A percentile compares a stretch with the other conserved stretches of the same genome.
Conservation (phyloP, 2,329 filamentous ascomycete genomes). For the Coniella vitis region DNA sequence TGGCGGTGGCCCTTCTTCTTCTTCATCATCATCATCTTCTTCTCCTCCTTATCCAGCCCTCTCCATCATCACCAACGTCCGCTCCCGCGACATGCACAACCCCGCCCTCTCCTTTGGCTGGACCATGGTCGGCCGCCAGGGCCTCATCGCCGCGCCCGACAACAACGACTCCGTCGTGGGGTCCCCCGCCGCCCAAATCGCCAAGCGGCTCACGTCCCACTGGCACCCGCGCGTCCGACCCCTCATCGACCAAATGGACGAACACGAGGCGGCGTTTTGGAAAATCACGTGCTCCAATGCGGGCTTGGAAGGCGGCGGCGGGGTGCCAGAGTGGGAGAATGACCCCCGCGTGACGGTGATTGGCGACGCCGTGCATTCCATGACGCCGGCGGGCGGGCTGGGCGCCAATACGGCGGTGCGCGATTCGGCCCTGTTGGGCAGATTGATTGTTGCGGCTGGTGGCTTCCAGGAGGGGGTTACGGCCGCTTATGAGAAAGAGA, state of each 20-base stretch:
- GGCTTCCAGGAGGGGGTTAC: conserved; percentile 47
- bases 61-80: conserved; percentile 58
- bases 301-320: too few species aligned
- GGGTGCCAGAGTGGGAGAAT: conserved; percentile 54
- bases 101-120: conserved; percentile 52
- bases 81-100: conserved; percentile 52
- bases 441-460: conserved; percentile 43
- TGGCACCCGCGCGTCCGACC: conserved; percentile 52
- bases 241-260: conserved; percentile 52
- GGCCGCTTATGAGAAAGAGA: conserved; percentile 53
- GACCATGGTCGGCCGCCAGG: conserved; percentile 54
- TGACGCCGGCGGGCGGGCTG: conserved; percentile 51
- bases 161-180: conserved; percentile 54
- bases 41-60: conserved; percentile 19
- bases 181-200: conserved; percentile 48
- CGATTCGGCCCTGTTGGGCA: conserved; percentile 48
- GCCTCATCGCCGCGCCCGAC: conserved; percentile 50
- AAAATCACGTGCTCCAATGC: conserved; percentile 55
- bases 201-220: conserved; percentile 43
- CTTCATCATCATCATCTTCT: too few species aligned
- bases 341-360: conserved; percentile 51
- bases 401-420: conserved; percentile 51
- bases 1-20: too few species aligned
- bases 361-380: conserved; percentile 50
- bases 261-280: conserved; percentile 55